These are phyloP conservation scores for Apophysomyces trapeziformis DNA, from an alignment of 371 early-diverging fungal genomes.

Conservation along the genomic window DNA sequence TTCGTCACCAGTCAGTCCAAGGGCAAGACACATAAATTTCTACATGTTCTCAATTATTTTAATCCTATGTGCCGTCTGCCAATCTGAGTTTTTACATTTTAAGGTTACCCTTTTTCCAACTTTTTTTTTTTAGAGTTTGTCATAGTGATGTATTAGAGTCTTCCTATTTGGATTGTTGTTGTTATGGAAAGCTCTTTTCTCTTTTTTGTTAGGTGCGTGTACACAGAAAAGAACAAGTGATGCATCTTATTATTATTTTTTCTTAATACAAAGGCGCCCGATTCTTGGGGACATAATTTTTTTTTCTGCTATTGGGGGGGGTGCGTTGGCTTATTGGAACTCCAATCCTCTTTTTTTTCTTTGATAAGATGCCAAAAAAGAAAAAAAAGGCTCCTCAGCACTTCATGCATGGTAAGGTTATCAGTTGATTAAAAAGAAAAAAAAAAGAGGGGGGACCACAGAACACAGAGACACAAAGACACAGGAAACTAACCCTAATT, in stretches of 20 bases:
- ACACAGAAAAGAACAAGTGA: slow-evolving; percentile 21
- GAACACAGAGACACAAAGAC: too few relatives aligned
- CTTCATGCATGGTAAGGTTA: slow-evolving; percentile 40
- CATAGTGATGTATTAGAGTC: slow-evolving; percentile 48
- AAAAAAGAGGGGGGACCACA: neutral
- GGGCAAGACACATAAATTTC: slow-evolving; percentile 39
- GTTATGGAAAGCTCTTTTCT: slow-evolving; percentile 25
- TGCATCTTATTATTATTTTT: slow-evolving; percentile 24
- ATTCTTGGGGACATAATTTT: slow-evolving; percentile 18
- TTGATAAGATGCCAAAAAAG: slow-evolving; percentile 29
- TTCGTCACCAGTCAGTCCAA: slow-evolving; percentile 42
- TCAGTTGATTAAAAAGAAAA: slow-evolving; percentile 10
- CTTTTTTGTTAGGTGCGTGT: slow-evolving; percentile 3
- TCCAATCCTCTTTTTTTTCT: slow-evolving; percentile 41
- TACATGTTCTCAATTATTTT: slow-evolving; percentile 49
- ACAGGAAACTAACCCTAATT: slow-evolving; percentile 4
- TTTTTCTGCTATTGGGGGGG: slow-evolving; percentile 28
- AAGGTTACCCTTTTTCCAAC: neutral
- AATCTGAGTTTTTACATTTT: neutral
- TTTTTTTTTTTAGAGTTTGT: slow-evolving; percentile 32
- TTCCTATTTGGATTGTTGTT: slow-evolving; percentile 24
- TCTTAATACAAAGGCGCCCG: slow-evolving; percentile 22
- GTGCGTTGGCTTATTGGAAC: slow-evolving; percentile 38
- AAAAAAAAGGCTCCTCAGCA: slow-evolving; percentile 19
- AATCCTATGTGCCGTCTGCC: slow-evolving; percentile 14